Base-by-base conservation (phyloP, 768 basidiomycete genomes). In the Hypholoma fasciculare region DNA sequence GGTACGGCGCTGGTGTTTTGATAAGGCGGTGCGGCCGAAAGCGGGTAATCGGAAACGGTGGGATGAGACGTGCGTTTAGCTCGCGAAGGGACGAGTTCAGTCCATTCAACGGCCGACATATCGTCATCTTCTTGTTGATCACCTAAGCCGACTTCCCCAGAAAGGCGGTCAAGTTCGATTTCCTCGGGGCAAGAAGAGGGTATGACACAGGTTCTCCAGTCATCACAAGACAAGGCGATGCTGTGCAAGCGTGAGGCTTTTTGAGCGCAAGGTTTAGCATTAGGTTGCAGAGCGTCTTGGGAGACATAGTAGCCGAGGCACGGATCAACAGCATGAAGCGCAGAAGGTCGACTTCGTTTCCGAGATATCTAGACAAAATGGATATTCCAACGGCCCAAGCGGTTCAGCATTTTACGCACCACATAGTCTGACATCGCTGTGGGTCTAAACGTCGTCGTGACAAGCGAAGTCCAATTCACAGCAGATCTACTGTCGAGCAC, bases 221-320 rank as follows among this genome's bases (percentile, higher is more conserved):
- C 37, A 11, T 59, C 14, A n/a, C 4, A 26, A 17, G 23, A 23
- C 12, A 20, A 12, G 8, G 27, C 8, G n/a, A 36, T 38, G 14
- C 4, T 36, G 30, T 34, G 6, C 30, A 12, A 1, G 7, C 40
- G 38, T 7, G 13, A 6, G 16, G 51, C 23, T n/a, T 42, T 42
- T 7, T 20, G 30, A 9, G 30, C 30, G 9, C 9, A 9, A 34
- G 6, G 30, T 34, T 34, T 9, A 34, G 6, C 9, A 5, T 34
- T 19, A 30, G 42, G 17, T 44, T 30, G 40, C 5, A 48, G 19
- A 48, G 8, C 46, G 13, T 52, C 30, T 7, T 20, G 38, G 8
- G n/a, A 47, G 11, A 68, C 50, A 58, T 76, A 78, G 57, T 75
- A 77, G 2, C 76, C 74, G 17, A 76, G 65, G 52, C 75, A 76